phyloP scores from a whole-genome alignment of 192 early-diverging fungal species.

The Coemansia sp. region DNA sequence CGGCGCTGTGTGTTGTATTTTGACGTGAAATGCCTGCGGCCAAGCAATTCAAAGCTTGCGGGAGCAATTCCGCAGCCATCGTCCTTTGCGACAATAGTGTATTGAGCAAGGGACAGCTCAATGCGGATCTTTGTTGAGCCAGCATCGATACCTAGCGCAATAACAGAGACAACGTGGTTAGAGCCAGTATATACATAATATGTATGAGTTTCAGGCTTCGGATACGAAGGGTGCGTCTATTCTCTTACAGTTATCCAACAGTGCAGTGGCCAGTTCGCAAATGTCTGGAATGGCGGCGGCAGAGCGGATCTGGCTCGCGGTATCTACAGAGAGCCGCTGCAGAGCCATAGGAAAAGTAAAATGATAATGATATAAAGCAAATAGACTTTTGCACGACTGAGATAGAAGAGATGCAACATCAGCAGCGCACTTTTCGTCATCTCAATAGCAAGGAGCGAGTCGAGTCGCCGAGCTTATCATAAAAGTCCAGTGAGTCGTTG shows the following conservation, averaged over 20 bases:
- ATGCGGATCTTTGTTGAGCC: constrained; percentile 32
- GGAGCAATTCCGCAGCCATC: constrained; percentile 36
- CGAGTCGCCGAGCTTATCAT: constrained; percentile 2
- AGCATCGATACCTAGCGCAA: constrained; percentile 39
- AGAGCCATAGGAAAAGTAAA: neutral
- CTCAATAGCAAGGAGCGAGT: neutral
- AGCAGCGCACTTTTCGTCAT: no score
- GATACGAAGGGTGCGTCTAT: neutral
- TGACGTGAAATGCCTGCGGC: constrained; percentile 32
- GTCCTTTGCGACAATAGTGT: constrained; percentile 25
- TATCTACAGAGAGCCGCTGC: constrained; percentile 15
- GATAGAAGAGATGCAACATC: neutral
- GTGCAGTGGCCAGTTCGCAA: constrained; percentile 24
- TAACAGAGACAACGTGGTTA: neutral
- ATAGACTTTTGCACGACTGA: neutral
- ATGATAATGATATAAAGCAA: neutral
- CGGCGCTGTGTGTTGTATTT: constrained; percentile 12
- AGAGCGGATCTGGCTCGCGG: constrained; percentile 27
- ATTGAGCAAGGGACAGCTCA: constrained; percentile 23
- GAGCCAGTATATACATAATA: neutral
- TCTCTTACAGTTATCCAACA: constrained; percentile 45
- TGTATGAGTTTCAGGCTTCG: neutral
- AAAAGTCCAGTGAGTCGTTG: no score
- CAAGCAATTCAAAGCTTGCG: constrained; percentile 17
- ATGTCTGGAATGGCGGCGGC: constrained; percentile 28